A percentile compares a stretch with the other conserved stretches of the same genome.
These are phyloP conservation scores for Wickerhamomyces queroliae DNA, from an alignment of 805 yeast species.

Conservation along the genomic window DNA sequence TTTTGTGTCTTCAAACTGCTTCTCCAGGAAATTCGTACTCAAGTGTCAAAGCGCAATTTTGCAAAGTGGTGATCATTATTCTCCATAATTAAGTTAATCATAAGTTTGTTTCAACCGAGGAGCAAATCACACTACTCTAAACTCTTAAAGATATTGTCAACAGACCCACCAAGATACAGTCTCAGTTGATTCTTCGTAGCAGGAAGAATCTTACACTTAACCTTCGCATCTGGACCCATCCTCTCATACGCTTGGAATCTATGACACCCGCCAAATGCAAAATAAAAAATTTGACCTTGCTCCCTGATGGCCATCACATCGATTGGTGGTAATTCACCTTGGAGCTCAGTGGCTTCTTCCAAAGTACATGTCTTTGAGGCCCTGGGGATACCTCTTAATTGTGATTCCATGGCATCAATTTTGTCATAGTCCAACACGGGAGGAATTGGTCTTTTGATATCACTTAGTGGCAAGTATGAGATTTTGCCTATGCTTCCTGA, in stretches of 20 bases:
- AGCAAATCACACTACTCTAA: too few relatives aligned
- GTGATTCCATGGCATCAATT: slow-evolving; percentile 74
- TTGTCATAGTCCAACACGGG: slow-evolving; percentile 75
- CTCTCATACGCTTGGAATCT: slow-evolving; percentile 81
- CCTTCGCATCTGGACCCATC: slow-evolving; percentile 24
- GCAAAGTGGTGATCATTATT: too few relatives aligned
- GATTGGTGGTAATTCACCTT: slow-evolving; percentile 74
- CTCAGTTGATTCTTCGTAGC: slow-evolving; percentile 64
- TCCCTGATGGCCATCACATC: slow-evolving; percentile 70
- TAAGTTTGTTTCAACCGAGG: too few relatives aligned
- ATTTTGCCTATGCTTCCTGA: slow-evolving; percentile 46
- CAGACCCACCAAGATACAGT: slow-evolving; percentile 67
- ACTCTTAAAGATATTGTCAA: slow-evolving; percentile 33
- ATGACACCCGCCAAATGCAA: slow-evolving; percentile 91
- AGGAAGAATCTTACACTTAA: slow-evolving; percentile 69
- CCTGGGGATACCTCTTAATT: slow-evolving; percentile 57
- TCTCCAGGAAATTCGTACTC: too few relatives aligned
- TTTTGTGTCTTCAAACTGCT: too few relatives aligned
- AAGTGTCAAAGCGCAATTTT: too few relatives aligned
- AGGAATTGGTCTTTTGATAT: slow-evolving; percentile 76
- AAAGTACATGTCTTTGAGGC: slow-evolving; percentile 55
- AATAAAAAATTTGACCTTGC: slow-evolving; percentile 54
- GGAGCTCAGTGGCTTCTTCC: slow-evolving; percentile 27
- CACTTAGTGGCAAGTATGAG: slow-evolving; percentile 55
- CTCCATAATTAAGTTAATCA: too few relatives aligned